Conservation (phyloP, 805 yeast species). For the Geotrichum ghanense region DNA sequence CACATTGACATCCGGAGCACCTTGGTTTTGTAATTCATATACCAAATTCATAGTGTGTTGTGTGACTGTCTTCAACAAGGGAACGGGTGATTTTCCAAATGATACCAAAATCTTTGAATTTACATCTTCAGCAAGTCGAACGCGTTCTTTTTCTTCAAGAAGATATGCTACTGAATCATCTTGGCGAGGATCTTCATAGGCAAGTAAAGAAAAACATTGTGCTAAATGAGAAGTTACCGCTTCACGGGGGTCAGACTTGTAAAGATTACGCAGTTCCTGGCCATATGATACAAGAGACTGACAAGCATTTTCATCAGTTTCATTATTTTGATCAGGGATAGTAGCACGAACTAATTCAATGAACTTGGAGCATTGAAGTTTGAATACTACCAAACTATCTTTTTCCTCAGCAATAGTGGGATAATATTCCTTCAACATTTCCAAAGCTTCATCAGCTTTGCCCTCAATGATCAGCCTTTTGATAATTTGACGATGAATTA, state of each 20-base stretch:
- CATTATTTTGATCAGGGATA: conserved; percentile 1
- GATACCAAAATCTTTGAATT: conserved; percentile 33
- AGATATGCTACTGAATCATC: conserved; percentile 26
- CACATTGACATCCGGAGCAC: neutral
- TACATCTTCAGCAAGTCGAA: conserved; percentile 31
- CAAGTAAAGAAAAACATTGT: conserved; percentile 39
- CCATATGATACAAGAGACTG: conserved; percentile 30
- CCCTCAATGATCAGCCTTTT: conserved; percentile 33
- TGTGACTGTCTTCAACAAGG: conserved; percentile 34
- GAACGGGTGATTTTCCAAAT: conserved; percentile 32
- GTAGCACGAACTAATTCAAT: conserved; percentile 27
- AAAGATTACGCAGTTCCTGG: conserved; percentile 26
- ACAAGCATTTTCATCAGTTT: conserved; percentile 1
- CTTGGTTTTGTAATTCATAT: conserved; percentile 23
- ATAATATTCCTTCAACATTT: conserved; percentile 28
- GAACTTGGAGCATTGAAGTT: conserved; percentile 34
- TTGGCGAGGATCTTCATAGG: conserved; percentile 39
- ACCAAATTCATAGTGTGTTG: conserved; percentile 31
- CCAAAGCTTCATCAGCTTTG: conserved; percentile 34
- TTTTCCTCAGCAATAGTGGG: conserved; percentile 29
- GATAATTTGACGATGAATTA: conserved; percentile 35
- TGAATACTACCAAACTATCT: conserved; percentile 29
- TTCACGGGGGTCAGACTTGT: conserved; percentile 20
- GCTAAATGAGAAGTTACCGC: conserved; percentile 30
- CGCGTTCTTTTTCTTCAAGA: conserved; percentile 28